These are phyloP conservation scores for Fusarium sp. DNA, from an alignment of 2,329 filamentous ascomycete genomes.

Conservation along the genomic window DNA sequence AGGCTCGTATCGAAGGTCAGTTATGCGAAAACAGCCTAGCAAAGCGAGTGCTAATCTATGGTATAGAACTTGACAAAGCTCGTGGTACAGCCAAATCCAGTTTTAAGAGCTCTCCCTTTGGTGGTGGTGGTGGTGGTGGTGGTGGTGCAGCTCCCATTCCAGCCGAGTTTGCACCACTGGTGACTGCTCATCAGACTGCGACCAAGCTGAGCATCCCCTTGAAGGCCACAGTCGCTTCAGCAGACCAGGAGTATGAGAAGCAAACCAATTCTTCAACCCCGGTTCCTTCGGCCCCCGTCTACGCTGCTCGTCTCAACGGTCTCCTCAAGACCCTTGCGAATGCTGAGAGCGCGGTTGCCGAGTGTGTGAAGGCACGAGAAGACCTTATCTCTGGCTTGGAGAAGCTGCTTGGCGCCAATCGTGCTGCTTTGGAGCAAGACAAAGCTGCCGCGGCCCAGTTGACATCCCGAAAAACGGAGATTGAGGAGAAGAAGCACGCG, in stretches of 20 bases:
- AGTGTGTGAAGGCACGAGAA: conserved; percentile 87
- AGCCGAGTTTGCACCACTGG: conserved; percentile 80
- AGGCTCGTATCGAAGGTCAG: conserved; percentile 80
- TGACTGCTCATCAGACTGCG: conserved; percentile 78
- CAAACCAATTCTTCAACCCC: conserved; percentile 77
- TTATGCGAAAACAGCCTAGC: neutral
- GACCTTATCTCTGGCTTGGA: conserved; percentile 84
- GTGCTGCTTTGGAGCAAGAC: conserved; percentile 76
- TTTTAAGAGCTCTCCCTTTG: conserved; percentile 67
- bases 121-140: conserved; percentile 52
- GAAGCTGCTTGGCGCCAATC: conserved; percentile 82
- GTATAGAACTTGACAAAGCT: conserved; percentile 71
- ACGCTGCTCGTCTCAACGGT: conserved; percentile 88
- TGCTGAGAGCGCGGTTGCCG: conserved; percentile 89
- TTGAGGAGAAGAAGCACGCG: conserved; percentile 85
- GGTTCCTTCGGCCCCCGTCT: conserved; percentile 85
- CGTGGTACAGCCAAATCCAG: conserved; percentile 64
- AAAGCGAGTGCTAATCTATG: conserved; percentile 26
- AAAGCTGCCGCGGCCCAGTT: conserved; percentile 74
- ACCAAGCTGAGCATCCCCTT: conserved; percentile 78
- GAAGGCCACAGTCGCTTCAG: conserved; percentile 75
- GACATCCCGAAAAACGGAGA: conserved; percentile 73
- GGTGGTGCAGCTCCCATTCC: conserved; percentile 74
- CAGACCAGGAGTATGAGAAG: conserved; percentile 86
- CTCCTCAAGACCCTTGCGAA: conserved; percentile 90